These are phyloP conservation scores for Curvularia sp. DNA, from an alignment of 2,329 filamentous ascomycete species.

Conservation along the genomic window DNA sequence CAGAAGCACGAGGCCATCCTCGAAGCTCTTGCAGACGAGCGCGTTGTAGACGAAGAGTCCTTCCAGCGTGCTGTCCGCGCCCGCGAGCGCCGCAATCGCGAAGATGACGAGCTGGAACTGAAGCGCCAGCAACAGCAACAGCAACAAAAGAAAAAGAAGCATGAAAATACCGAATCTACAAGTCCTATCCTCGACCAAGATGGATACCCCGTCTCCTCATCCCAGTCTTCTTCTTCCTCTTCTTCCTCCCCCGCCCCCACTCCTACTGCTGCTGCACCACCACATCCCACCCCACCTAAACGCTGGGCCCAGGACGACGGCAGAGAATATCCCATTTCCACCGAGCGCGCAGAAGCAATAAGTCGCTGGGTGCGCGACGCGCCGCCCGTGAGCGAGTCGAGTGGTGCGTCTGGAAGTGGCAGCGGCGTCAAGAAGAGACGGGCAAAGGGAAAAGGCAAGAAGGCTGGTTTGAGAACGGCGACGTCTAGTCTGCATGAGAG, in stretches of 20 bases:
- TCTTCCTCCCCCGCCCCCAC: conserved; percentile 1
- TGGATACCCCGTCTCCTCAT: background rate
- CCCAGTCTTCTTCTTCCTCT: background rate
- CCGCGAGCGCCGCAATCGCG: conserved; percentile 63
- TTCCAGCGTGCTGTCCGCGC: conserved; percentile 70
- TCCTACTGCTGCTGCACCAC: conserved; percentile 29
- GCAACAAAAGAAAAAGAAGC: background rate
- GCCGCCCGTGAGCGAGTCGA: conserved; percentile 51
- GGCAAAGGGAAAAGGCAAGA: conserved; percentile 34
- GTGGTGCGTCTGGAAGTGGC: conserved; percentile 38
- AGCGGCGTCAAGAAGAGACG: conserved; percentile 47
- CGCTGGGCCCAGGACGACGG: conserved; percentile 70
- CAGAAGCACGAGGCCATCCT: conserved; percentile 71
- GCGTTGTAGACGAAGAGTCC: conserved; percentile 70
- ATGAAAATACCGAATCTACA: background rate
- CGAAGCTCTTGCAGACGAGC: conserved; percentile 71
- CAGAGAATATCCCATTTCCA: conserved; percentile 73
- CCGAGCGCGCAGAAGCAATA: conserved; percentile 73
- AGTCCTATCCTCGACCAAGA: background rate
- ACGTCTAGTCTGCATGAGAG: conserved; percentile 25
- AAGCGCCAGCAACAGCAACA: conserved; percentile 7
- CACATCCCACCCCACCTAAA: conserved; percentile 44
- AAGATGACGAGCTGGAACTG: conserved; percentile 61
- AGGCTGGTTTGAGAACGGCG: conserved; percentile 1
- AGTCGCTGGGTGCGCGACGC: conserved; percentile 70